Base-by-base conservation (phyloP, 75 land plant species). In the Pinus tabuliformis region DNA sequence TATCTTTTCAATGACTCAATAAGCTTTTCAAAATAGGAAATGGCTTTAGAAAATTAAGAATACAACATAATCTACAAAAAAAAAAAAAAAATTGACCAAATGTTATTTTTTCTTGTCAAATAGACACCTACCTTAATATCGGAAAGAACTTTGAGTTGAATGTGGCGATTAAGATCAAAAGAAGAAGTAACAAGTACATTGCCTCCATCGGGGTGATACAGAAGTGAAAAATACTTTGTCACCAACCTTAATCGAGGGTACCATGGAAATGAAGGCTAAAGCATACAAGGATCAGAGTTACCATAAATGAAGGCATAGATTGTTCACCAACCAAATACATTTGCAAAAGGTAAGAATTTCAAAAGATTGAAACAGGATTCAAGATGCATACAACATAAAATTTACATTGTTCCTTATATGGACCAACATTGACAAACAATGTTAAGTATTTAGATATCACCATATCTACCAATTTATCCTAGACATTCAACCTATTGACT, bases 41-140 rank as follows among this genome's bases (percentile, higher is more conserved):
- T 1, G 52, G 52, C 9, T 49, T 49, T 49, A 49, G 52, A 8
- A 49, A 49, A 49, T 7, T 49, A 49, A 49, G 52, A 49, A 49
- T 49, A 49, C 52, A 0, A 49, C 52, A 49, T 9, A 49, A 49
- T 49, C 52, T 49, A 49, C 9, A 7, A 8, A 49, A 49, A 42
- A 49, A 7, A 49, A 49, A 7, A 7, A 68, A 39, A 42, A 18
- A 2, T 11, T 20, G 1, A n/a, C 18, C 49, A 8, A 68, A 17
- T 39, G 9, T 30, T 30, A 30, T 42, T 68, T 68, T 33, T 68
- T 39, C 8, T 42, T n/a, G 22, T 30, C 18, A 45, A 20, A 39
- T n/a, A 13, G 11, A 54, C n/a, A 14, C 72, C 33, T 73, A 96
- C 97, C 97, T 90, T 90, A 76, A 89, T 77, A 76, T 94, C 95